A percentile compares a stretch with the other conserved stretches of the same genome.
Conservation (phyloP, 1,139 yeast species). For the Chernovozyma aurita region DNA sequence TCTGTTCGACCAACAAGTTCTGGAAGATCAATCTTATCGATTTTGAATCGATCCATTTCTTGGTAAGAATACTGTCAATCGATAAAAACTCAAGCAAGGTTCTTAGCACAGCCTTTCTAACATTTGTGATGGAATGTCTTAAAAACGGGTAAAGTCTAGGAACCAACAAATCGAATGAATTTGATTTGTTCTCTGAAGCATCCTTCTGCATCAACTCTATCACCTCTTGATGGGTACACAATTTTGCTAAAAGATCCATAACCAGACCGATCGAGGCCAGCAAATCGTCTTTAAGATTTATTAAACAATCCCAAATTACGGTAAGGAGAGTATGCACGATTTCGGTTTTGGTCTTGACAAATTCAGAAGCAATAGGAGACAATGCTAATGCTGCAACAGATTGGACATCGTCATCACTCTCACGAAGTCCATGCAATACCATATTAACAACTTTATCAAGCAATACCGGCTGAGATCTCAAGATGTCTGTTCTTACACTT, state of each 20-base stretch:
- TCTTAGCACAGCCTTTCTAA: slow-evolving; percentile 81
- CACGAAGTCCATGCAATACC: slow-evolving; percentile 82
- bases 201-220: slow-evolving; percentile 64
- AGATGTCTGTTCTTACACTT: slow-evolving; percentile 77
- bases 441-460: slow-evolving; percentile 73
- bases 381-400: slow-evolving; percentile 94
- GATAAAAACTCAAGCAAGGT: slow-evolving; percentile 76
- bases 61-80: slow-evolving; percentile 60
- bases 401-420: slow-evolving; percentile 92
- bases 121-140: slow-evolving; percentile 90
- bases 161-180: slow-evolving; percentile 62
- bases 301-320: slow-evolving; percentile 85
- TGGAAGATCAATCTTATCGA: slow-evolving; percentile 76
- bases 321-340: slow-evolving; percentile 62
- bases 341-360: slow-evolving; percentile 61
- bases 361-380: slow-evolving; percentile 82
- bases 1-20: slow-evolving; percentile 85
- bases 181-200: slow-evolving; percentile 50
- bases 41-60: slow-evolving; percentile 75
- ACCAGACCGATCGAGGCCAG: slow-evolving; percentile 95
- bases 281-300: slow-evolving; percentile 82
- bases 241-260: slow-evolving; percentile 86
- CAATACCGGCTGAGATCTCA: slow-evolving; percentile 54
- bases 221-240: slow-evolving; percentile 80
- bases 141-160: slow-evolving; percentile 90